Conservation (phyloP, 495 filamentous ascomycete species). For the Talaromyces thailandensis region DNA sequence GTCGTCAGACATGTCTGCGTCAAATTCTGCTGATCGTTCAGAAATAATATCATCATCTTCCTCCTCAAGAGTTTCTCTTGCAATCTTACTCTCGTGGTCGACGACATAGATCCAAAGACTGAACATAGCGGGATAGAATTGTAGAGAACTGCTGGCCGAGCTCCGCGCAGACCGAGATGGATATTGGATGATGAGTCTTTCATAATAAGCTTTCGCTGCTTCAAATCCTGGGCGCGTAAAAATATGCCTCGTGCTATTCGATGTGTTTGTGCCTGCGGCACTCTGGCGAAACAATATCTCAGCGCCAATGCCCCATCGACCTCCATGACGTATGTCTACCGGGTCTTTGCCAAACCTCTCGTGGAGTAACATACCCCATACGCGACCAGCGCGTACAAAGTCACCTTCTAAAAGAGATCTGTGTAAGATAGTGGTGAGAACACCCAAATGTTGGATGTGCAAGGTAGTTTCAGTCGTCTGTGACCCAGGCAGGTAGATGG, state of each 20-base stretch:
- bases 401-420: slow-evolving; percentile 51
- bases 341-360: slow-evolving; percentile 38
- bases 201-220: slow-evolving; percentile 54
- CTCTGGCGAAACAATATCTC: slow-evolving; percentile 51
- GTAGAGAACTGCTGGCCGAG: slow-evolving; percentile 35
- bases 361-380: slow-evolving; percentile 56
- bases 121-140: slow-evolving; percentile 62
- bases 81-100: slow-evolving; percentile 37
- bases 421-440: slow-evolving; percentile 53
- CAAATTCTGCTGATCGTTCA: slow-evolving; percentile 6
- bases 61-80: slow-evolving; percentile 17
- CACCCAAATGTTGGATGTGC: slow-evolving; percentile 49
- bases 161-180: slow-evolving; percentile 43
- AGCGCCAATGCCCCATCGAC: slow-evolving; percentile 61
- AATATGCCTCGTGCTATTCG: slow-evolving; percentile 7
- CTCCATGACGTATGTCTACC: slow-evolving; percentile 47
- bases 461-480: slow-evolving; percentile 26
- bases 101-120: slow-evolving; percentile 56
- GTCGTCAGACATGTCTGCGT: not conserved
- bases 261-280: not conserved
- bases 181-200: slow-evolving; percentile 58
- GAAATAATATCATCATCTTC: slow-evolving; percentile 22
- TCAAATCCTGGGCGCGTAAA: slow-evolving; percentile 46
- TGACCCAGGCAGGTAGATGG: slow-evolving; percentile 28
- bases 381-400: slow-evolving; percentile 51